Conservation (phyloP, 345 rosid species). For the Litchi chinensis region DNA sequence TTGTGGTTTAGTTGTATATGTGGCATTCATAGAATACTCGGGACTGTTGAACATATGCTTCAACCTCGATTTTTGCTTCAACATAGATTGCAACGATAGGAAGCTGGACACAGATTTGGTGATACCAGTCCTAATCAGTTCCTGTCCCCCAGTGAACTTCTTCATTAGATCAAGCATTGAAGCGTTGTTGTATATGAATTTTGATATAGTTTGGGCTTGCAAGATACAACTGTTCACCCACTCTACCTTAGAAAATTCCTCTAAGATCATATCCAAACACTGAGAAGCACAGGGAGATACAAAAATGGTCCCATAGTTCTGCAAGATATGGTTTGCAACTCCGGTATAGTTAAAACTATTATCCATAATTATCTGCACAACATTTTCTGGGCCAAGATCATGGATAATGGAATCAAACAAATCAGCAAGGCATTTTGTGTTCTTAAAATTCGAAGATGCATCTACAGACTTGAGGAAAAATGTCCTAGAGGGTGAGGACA, state of each 20-base stretch:
- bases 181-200: conserved; percentile 66
- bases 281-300: conserved; percentile 90
- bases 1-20: conserved; percentile 63
- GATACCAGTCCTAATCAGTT: conserved; percentile 71
- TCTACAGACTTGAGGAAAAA: conserved; percentile 83
- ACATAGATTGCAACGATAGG: conserved; percentile 68
- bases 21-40: conserved; percentile 55
- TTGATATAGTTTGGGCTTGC: conserved; percentile 74
- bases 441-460: conserved; percentile 77
- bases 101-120: conserved; percentile 73
- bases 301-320: conserved; percentile 71
- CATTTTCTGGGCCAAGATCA: conserved; percentile 72
- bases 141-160: conserved; percentile 70
- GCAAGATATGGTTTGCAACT: conserved; percentile 67
- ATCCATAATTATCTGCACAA: conserved; percentile 86
- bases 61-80: conserved; percentile 70
- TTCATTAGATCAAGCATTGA: conserved; percentile 77
- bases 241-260: conserved; percentile 85
- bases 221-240: conserved; percentile 81
- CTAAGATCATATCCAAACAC: conserved; percentile 73
- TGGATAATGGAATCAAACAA: conserved; percentile 79
- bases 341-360: conserved; percentile 64
- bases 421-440: conserved; percentile 71
- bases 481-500: conserved; percentile 81
- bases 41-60: conserved; percentile 79